Evolutionary conservation across 2,329 filamentous ascomycete species (phyloP), one percentile per base, ranked within the genome.

Genomic region (Coniochaeta sp.): DNA sequence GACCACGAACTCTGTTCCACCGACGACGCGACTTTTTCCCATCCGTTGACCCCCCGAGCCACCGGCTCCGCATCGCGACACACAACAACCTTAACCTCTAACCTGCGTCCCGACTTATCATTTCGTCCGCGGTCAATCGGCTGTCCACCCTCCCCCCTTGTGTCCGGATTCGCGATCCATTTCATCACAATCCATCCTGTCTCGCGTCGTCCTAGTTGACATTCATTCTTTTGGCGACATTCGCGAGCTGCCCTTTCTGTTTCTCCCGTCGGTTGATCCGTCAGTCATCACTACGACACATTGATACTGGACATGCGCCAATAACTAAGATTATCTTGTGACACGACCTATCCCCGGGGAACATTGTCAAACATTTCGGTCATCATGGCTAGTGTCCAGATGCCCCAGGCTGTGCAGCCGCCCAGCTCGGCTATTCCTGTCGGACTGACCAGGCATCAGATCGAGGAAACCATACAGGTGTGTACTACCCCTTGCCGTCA

Each of bases 381-480:
- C 75, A 82, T 62, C 70, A 96, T 96, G 91, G 88, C 91, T 73
- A 93, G 90, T 64, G 86, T 92, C 70, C 90, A 95, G 77, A 77
- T 85, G 69, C 81, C 86, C 65, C 85, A 88, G 64, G 83, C 84
- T 68, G 83, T 89, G 74, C 85, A 88, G 74, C 82, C 88, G 72
- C 83, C 84, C 64, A 85, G 83, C 67, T 80, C 78, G 62, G 79
- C 80, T 63, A 79, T 92, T 72, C 82, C 87, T 60, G 77, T 81
- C 38, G 87, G 87, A 72, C 80, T 92, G 69, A 93, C 85, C 61
- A 88, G 88, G 69, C 87, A 91, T 70, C 86, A 91, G 72, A 83
- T 92, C 47, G 89, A 93, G 74, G 89, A 91, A 69, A 82, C 90
- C 66, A 89, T 82, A 64, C 76, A 79, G 72, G 88, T 90, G 81